A percentile compares a stretch with the other conserved stretches of the same genome.
Conservation (phyloP, 106 monocot species). For the Apostasia shenzhenica region DNA sequence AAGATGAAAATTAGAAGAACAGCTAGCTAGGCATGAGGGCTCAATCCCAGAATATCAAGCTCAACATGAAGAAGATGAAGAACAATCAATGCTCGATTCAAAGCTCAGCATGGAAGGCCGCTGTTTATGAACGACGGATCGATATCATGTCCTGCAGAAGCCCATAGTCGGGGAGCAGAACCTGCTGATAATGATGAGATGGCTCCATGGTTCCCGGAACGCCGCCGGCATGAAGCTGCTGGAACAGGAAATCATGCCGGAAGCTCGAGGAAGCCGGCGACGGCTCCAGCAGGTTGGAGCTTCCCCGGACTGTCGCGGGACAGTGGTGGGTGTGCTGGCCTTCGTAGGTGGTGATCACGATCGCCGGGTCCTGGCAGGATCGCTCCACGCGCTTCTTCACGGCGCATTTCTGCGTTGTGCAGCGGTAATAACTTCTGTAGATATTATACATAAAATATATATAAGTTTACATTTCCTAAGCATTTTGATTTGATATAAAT, state of each 20-base stretch:
- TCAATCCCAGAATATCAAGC: too few relatives aligned
- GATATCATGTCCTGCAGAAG: slow-evolving; percentile 62
- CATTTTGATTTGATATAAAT: too few relatives aligned
- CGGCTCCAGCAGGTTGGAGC: slow-evolving; percentile 25
- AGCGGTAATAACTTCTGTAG: slow-evolving; percentile 85
- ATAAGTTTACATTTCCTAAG: background rate
- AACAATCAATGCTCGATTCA: too few relatives aligned
- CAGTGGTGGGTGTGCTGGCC: slow-evolving; percentile 80
- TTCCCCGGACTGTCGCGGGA: slow-evolving; percentile 49
- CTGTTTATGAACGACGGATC: slow-evolving; percentile 32
- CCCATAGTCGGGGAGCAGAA: slow-evolving; percentile 39
- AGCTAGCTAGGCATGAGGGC: too few relatives aligned
- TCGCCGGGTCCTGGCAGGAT: slow-evolving; percentile 66
- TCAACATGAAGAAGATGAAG: too few relatives aligned
- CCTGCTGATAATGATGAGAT: slow-evolving; percentile 30
- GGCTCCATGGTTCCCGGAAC: background rate
- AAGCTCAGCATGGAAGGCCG: slow-evolving; percentile 20
- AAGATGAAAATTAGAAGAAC: too few relatives aligned
- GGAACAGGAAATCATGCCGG: slow-evolving; percentile 17
- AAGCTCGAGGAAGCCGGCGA: background rate
- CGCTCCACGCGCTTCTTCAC: slow-evolving; percentile 94
- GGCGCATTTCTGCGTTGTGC: slow-evolving; percentile 81
- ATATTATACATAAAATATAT: background rate
- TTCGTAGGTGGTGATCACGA: slow-evolving; percentile 91
- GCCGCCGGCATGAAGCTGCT: slow-evolving; percentile 6